These are phyloP conservation scores for Symbiodinium natans DNA, from an alignment of 73 alveolate species.

Conservation along the genomic window DNA sequence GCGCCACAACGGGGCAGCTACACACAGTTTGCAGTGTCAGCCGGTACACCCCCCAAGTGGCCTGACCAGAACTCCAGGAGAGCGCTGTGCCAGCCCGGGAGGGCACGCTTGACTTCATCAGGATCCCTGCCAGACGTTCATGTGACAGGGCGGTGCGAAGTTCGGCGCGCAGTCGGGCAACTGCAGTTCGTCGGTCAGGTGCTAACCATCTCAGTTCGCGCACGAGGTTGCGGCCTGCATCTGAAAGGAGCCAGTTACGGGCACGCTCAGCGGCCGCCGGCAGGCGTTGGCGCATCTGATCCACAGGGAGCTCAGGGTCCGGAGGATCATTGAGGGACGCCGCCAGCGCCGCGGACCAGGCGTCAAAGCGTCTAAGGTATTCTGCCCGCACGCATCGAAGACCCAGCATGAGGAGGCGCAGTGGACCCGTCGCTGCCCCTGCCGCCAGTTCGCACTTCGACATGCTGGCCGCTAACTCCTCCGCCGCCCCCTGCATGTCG, in stretches of 20 bases:
- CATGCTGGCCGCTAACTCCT: neutral
- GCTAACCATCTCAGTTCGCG: neutral
- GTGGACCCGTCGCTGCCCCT: neutral
- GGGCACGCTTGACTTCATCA: neutral
- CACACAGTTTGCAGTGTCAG: neutral
- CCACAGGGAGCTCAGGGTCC: neutral
- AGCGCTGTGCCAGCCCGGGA: neutral
- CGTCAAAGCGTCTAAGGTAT: neutral
- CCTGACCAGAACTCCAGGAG: neutral
- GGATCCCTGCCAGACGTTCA: neutral
- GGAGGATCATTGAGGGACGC: neutral
- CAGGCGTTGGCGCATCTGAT: neutral
- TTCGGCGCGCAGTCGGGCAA: neutral
- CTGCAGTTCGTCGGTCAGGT: neutral
- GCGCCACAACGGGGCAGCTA: neutral
- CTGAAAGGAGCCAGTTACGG: neutral
- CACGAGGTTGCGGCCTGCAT: neutral
- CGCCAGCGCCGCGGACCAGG: neutral
- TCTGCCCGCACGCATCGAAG: neutral
- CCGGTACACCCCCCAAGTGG: neutral
- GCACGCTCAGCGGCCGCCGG: neutral
- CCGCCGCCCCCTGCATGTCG: neutral
- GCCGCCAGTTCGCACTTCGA: neutral
- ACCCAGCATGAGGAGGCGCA: neutral
- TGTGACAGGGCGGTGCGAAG: neutral